These are phyloP conservation scores for Sungouiozyma ichnusensis DNA, from an alignment of 805 yeast genomes.

Conservation along the genomic window DNA sequence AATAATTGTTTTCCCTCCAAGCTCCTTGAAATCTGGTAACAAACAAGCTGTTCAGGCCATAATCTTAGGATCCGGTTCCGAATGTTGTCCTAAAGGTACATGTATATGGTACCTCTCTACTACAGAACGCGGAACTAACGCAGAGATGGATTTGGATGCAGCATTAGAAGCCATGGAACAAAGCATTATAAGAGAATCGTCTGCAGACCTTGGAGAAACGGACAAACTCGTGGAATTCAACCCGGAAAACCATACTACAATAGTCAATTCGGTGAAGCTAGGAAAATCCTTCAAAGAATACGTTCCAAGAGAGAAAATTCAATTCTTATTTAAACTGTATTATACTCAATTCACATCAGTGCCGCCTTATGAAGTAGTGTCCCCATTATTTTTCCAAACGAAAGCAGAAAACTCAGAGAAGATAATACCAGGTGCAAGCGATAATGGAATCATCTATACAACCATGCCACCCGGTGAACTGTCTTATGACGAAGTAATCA, in stretches of 20 bases:
- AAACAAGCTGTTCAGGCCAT: conserved; percentile 71
- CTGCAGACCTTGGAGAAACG: conserved; percentile 43
- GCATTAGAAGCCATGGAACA: conserved; percentile 75
- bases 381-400: conserved; percentile 29
- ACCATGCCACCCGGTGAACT: conserved; percentile 76
- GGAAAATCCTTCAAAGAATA: conserved; percentile 81
- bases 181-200: conserved; percentile 70
- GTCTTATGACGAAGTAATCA: conserved; percentile 82
- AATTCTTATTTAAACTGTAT: conserved; percentile 48
- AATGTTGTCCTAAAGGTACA: conserved; percentile 78
- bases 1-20: conserved; percentile 86
- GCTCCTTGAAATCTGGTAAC: conserved; percentile 58
- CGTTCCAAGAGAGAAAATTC: conserved; percentile 66
- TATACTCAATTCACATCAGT: conserved; percentile 50
- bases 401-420: conserved; percentile 6
- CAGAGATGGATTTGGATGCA: conserved; percentile 65
- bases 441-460: conserved; percentile 39
- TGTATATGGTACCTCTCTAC: conserved; percentile 86
- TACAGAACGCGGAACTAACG: conserved; percentile 57
- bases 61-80: conserved; percentile 79
- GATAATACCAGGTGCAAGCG: conserved; percentile 33
- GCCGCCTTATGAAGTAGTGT: conserved; percentile 46
- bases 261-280: conserved; percentile 69
- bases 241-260: conserved; percentile 49
- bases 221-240: conserved; percentile 45